Evolutionary conservation across 257 asterid species (phyloP), one percentile per base, ranked within the genome.

Genomic region (Solanum chilense): DNA sequence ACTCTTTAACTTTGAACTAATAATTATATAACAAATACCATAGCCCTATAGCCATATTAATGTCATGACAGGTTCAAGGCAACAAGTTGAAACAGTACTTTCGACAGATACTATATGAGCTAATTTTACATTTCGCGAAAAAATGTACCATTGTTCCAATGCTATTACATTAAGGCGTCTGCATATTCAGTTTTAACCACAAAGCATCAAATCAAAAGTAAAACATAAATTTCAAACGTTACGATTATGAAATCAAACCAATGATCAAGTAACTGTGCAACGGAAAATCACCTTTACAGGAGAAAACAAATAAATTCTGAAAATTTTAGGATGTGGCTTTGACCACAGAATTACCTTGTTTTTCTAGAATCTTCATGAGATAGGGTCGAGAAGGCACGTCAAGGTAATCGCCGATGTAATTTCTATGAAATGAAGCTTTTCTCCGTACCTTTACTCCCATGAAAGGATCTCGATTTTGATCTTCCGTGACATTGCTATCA

Each of bases 381-480:
- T 90, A 89, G n/a, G 98, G 98, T 66, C 94, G 93, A 89, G 97
- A 94, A 64, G 88, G 96, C 66, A 97, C 98, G 84, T 92, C 94
- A 90, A 97, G 64, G 88, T 94, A 95, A 91, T 97, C 98, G 33
- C 93, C 94, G 47, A 77, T 73, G 86, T 84, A 92, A 85, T 91
- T 93, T 47, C 89, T 91, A 85, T 47, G 87, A 86, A 91, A 92
- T 58, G 94, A 94, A 87, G 94, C 91, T 86, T 90, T 91, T 82
- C 95, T 83, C 37, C 92, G 88, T 52, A 90, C 89, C 35, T 91
- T 90, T 83, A 78, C 92, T 75, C 95, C 97, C 91, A 90, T 88
- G 75, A 92, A 92, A 88, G 92, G 92, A 82, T 91, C 93, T 77
- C 83, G 11, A 44, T 77, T 44, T 41, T 87, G 92, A 93, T 94